Evolutionary conservation across 1,139 yeast genomes (phyloP).

Genomic region (Petasospora rhodanensis): DNA sequence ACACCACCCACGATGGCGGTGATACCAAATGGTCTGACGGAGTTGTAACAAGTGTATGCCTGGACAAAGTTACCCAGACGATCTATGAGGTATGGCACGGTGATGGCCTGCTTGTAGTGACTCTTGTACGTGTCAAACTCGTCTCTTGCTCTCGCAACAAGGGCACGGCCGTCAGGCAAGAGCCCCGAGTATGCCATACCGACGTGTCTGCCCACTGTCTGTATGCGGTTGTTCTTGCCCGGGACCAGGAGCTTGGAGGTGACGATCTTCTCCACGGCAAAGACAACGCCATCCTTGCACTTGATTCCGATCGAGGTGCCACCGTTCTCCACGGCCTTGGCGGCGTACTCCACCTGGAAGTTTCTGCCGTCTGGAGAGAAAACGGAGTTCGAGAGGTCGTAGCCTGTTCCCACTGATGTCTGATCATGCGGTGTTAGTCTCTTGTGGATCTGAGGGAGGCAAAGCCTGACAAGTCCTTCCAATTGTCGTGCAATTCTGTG

Average conservation of each 20-base stretch:
- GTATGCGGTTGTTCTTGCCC: slow-evolving; percentile 83
- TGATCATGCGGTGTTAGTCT: too few relatives aligned
- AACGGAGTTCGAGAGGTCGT: slow-evolving; percentile 92
- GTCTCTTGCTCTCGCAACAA: slow-evolving; percentile 88
- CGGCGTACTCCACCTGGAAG: slow-evolving; percentile 97
- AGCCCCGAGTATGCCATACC: slow-evolving; percentile 95
- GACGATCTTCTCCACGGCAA: slow-evolving; percentile 93
- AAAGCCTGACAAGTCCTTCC: too few relatives aligned
- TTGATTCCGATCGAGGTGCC: slow-evolving; percentile 93
- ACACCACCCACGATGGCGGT: slow-evolving; percentile 91
- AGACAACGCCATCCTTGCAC: slow-evolving; percentile 86
- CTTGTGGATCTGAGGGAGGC: too few relatives aligned
- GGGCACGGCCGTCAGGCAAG: slow-evolving; percentile 93
- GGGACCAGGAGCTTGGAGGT: slow-evolving; percentile 86
- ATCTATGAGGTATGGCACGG: slow-evolving; percentile 79
- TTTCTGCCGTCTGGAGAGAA: slow-evolving; percentile 90
- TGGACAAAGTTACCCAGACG: slow-evolving; percentile 91
- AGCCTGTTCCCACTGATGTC: slow-evolving; percentile 97
- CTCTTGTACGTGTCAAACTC: slow-evolving; percentile 82
- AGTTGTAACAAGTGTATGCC: slow-evolving; percentile 91
- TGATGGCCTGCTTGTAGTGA: slow-evolving; percentile 70
- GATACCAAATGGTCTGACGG: slow-evolving; percentile 96
- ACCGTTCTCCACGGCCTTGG: slow-evolving; percentile 96
- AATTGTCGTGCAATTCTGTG: too few relatives aligned
- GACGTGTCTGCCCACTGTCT: slow-evolving; percentile 86